Conservation (phyloP, 306 rosid genomes). For the Urtica urens region DNA sequence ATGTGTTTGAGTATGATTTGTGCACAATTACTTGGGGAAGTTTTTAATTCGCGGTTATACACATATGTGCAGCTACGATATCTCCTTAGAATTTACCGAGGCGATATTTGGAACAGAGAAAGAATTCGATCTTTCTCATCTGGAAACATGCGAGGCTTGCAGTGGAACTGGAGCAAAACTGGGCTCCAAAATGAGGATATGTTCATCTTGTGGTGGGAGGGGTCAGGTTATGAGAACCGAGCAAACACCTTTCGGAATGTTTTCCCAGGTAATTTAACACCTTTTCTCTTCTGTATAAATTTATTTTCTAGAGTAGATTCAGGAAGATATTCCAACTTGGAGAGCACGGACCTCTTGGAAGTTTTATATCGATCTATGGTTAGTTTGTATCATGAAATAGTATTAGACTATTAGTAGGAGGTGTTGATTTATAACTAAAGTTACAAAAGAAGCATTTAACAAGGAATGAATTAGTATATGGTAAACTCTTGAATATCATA, state of each 20-base stretch:
- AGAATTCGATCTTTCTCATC: conserved; percentile 85
- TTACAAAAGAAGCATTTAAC: no score
- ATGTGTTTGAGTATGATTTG: neutral
- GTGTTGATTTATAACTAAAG: no score
- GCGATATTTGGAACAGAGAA: conserved; percentile 86
- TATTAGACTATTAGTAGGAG: no score
- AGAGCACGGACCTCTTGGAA: no score
- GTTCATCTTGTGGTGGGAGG: conserved; percentile 98
- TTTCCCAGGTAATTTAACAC: conserved; percentile 65
- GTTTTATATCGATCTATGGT: no score
- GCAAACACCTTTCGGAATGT: conserved; percentile 98
- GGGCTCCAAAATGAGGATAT: conserved; percentile 81
- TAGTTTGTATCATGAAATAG: no score
- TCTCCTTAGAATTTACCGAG: conserved; percentile 74
- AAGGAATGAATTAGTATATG: no score
- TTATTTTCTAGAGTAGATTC: no score
- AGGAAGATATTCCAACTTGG: no score
- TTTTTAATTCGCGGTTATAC: conserved; percentile 25
- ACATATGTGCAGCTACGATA: conserved; percentile 68
- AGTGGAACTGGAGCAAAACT: conserved; percentile 72
- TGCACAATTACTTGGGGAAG: conserved; percentile 1
- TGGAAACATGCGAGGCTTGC: conserved; percentile 91
- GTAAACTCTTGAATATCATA: no score
- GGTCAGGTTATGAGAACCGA: conserved; percentile 99
- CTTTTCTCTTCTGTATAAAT: no score